A percentile compares a stretch with the other conserved stretches of the same genome.
phyloP scores from a whole-genome alignment of 495 filamentous ascomycete genomes.

The Immersiella caudata region DNA sequence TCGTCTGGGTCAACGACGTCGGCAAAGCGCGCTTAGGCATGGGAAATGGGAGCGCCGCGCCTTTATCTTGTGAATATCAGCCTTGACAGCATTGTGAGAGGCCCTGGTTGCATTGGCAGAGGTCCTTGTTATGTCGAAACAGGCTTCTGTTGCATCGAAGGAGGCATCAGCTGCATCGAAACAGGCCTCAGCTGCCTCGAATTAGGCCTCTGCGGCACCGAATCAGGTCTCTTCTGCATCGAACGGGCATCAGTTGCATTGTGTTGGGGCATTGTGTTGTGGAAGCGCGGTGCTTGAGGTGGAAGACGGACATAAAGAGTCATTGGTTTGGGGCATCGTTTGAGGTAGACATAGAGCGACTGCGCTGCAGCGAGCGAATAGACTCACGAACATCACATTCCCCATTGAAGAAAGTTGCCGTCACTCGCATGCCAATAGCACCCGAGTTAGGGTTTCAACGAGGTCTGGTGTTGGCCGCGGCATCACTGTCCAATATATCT shows the following conservation, averaged over 20 bases:
- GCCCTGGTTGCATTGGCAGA: too few relatives aligned
- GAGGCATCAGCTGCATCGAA: neutral
- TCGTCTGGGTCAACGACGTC: too few relatives aligned
- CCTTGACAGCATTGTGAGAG: too few relatives aligned
- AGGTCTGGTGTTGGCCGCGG: slow-evolving; percentile 1
- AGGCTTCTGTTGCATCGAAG: too few relatives aligned
- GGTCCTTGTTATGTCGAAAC: neutral
- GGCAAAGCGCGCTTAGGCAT: too few relatives aligned
- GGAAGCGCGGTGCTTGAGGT: neutral
- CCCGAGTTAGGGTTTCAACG: neutral
- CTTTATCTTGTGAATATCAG: too few relatives aligned
- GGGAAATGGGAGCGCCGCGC: too few relatives aligned
- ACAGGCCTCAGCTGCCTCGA: too few relatives aligned
- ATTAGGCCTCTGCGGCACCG: too few relatives aligned
- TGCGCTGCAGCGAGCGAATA: neutral
- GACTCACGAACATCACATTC: neutral
- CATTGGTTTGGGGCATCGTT: neutral
- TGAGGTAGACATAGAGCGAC: neutral
- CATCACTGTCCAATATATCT: slow-evolving; percentile 9
- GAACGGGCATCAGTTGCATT: too few relatives aligned
- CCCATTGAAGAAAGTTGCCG: neutral
- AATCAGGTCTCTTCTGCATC: too few relatives aligned
- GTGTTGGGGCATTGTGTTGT: too few relatives aligned
- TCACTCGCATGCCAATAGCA: neutral
- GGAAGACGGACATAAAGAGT: neutral